Percentiles rank a stretch among this genome's conserved stretches.
Evolutionary conservation across 306 rosid genomes (phyloP).

Genomic region (Gleditsia sinensis): DNA sequence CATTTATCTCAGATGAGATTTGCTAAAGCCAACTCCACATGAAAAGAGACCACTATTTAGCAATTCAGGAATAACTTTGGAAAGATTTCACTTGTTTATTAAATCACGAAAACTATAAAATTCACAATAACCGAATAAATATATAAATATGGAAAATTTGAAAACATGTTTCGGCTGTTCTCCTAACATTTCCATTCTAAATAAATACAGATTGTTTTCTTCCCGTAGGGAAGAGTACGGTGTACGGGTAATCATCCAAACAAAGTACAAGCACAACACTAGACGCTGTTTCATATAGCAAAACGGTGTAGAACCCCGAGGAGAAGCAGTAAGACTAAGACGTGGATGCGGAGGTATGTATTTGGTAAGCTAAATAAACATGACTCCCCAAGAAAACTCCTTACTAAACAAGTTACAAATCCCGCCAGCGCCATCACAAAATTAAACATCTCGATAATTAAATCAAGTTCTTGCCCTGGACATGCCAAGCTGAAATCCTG

Average conservation of each 20-base stretch:
- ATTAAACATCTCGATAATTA: conserved; percentile 35
- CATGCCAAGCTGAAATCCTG: conserved; percentile 30
- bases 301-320: too few species aligned
- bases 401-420: conserved; percentile 35
- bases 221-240: conserved; percentile 3
- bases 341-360: not conserved
- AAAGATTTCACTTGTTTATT: not conserved
- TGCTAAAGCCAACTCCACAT: too few species aligned
- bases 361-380: conserved; percentile 35
- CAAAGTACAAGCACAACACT: conserved; percentile 21
- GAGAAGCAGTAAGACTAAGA: not conserved
- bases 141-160: conserved; percentile 13
- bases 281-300: conserved; percentile 21
- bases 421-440: conserved; percentile 34
- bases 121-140: conserved; percentile 6
- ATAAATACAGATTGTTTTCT: conserved; percentile 31
- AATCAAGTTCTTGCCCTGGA: conserved; percentile 17
- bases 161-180: not conserved
- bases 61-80: not conserved
- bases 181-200: not conserved
- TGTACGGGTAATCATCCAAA: conserved; percentile 7
- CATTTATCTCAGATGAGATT: too few species aligned
- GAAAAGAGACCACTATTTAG: not conserved
- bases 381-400: conserved; percentile 28
- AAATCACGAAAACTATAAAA: not conserved